These are phyloP conservation scores for Mortierella sp. DNA, from an alignment of 371 early-diverging fungal genomes.

Conservation along the genomic window DNA sequence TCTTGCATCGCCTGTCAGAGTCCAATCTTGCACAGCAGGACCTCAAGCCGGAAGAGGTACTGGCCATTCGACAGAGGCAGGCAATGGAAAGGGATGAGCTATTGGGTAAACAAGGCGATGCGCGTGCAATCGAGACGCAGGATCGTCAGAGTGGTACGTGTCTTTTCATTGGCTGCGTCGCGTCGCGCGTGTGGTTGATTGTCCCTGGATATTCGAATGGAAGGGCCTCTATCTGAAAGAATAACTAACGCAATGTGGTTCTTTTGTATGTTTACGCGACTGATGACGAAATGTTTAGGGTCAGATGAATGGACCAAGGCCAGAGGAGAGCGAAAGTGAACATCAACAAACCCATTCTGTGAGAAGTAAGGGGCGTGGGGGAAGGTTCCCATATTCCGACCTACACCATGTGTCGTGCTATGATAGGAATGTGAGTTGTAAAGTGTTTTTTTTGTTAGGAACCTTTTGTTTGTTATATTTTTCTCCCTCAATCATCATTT, in stretches of 20 bases:
- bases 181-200: not conserved
- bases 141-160: conserved; percentile 44
- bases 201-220: too few relatives aligned
- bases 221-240: too few relatives aligned
- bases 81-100: conserved; percentile 31
- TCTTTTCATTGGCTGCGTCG: not conserved
- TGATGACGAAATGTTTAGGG: conserved; percentile 23
- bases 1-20: conserved; percentile 32
- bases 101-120: conserved; percentile 9
- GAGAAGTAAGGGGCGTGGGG: too few relatives aligned
- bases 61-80: conserved; percentile 27
- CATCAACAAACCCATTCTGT: too few relatives aligned
- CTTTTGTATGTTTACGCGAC: not conserved
- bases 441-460: too few relatives aligned
- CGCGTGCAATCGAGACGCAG: conserved; percentile 21
- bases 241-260: not conserved
- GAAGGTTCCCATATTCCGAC: too few relatives aligned
- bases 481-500: too few relatives aligned
- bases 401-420: too few relatives aligned
- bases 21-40: conserved; percentile 24
- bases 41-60: conserved; percentile 18
- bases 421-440: too few relatives aligned
- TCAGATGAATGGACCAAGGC: conserved; percentile 46
- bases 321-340: conserved; percentile 40
- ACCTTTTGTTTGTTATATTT: too few relatives aligned